phyloP scores from a whole-genome alignment of 257 asterid species.

The Orobanche coerulescens region DNA sequence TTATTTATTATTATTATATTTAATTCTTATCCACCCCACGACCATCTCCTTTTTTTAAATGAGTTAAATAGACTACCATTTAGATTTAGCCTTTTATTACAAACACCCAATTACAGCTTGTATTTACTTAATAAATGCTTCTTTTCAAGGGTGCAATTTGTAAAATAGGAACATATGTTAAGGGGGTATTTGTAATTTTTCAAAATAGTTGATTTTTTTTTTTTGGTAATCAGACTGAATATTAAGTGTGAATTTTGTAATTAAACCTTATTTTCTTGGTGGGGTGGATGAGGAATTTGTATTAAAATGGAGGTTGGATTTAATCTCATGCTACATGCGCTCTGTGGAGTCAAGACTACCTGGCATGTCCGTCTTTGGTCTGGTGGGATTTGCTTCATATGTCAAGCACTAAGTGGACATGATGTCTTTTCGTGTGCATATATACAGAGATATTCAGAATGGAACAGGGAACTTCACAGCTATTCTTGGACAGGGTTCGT shows the following conservation, averaged over 20 bases:
- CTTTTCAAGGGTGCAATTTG: not conserved
- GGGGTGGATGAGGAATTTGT: not conserved
- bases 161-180: not conserved
- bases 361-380: not conserved
- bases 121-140: not conserved
- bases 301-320: not conserved
- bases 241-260: not conserved
- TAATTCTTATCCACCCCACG: too few relatives aligned
- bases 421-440: conserved; percentile 18
- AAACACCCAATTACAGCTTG: not conserved
- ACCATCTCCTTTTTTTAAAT: too few relatives aligned
- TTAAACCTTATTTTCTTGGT: not conserved
- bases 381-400: conserved; percentile 5
- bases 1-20: too few relatives aligned
- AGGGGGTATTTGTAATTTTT: not conserved
- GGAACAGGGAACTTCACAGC: conserved; percentile 87
- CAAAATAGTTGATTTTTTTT: not conserved
- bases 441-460: conserved; percentile 79
- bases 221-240: not conserved
- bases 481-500: conserved; percentile 87
- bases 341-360: not conserved
- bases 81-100: too few relatives aligned
- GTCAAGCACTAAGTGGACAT: conserved; percentile 1
- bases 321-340: not conserved
- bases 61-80: too few relatives aligned